A percentile compares a stretch with the other conserved stretches of the same genome.
Conservation (phyloP, 2,329 filamentous ascomycete genomes). For the Aureobasidium sp. region DNA sequence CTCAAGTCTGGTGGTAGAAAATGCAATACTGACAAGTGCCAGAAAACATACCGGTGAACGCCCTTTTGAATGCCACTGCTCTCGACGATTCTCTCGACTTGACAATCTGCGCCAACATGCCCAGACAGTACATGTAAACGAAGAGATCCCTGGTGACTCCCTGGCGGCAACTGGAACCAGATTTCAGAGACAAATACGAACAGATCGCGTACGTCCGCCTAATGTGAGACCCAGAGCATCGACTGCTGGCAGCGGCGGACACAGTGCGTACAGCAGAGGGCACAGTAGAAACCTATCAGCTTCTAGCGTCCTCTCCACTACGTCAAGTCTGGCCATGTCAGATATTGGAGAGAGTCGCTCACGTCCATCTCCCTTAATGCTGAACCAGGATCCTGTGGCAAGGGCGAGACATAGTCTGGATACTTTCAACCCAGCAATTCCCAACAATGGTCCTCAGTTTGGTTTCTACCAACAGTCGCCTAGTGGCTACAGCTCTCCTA, state of each 20-base stretch:
- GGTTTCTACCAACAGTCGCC: slow-evolving; percentile 61
- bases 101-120: slow-evolving; percentile 91
- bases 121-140: slow-evolving; percentile 94
- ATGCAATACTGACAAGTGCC: slow-evolving; percentile 20
- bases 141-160: slow-evolving; percentile 90
- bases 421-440: slow-evolving; percentile 52
- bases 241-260: slow-evolving; percentile 60
- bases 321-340: slow-evolving; percentile 59
- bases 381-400: slow-evolving; percentile 60
- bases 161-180: slow-evolving; percentile 85
- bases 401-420: slow-evolving; percentile 62
- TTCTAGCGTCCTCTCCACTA: slow-evolving; percentile 74
- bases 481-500: slow-evolving; percentile 72
- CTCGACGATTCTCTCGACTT: slow-evolving; percentile 81
- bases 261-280: slow-evolving; percentile 60
- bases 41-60: slow-evolving; percentile 97
- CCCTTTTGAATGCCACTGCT: slow-evolving; percentile 94
- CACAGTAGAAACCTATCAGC: slow-evolving; percentile 81
- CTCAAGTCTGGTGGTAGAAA: neutral
- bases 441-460: slow-evolving; percentile 57
- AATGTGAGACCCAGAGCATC: slow-evolving; percentile 67
- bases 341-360: slow-evolving; percentile 55
- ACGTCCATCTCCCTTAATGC: slow-evolving; percentile 73
- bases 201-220: slow-evolving; percentile 71
- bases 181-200: slow-evolving; percentile 86